Evolutionary conservation across 139 green algal species (phyloP), one percentile per base, ranked within the genome.

Genomic region (Chlorella sorokiniana): DNA sequence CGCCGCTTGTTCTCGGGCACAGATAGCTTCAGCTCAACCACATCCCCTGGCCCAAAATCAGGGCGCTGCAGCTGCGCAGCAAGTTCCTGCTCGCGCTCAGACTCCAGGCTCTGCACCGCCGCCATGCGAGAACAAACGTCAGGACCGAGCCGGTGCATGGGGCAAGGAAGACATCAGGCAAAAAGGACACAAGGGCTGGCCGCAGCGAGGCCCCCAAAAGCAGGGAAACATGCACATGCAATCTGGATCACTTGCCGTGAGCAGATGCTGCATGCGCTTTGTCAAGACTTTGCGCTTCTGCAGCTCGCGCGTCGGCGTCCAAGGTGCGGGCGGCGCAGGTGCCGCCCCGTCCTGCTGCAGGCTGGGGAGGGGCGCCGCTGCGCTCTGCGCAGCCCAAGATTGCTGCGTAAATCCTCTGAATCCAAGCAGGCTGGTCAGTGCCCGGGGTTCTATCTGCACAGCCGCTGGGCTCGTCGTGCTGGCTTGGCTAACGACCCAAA

Each of bases 1-100:
- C 88, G 81, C 27, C 89, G 70, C 85, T 87, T 86, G 73, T 93
- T 93, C 67, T 93, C 86, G 1, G 90, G 89, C 23, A 93, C 75
- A 11, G 81, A 81, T 83, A 89, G 84, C 78, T 77, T 88, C 51
- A 92, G 62, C 79, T 92, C 85, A 38, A 92, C 27, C 37, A 88
- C 52, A 51, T 90, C 87, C 1, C 89, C 89, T 4, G 89, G 64
- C 10, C 65, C 31, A 78, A 92, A 92, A 6, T 88, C 63, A 31
- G 89, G 89, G 27, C 84, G 71, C 23, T 61, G 67, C 51, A 59
- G 76, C 33, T 64, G 45, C 16, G 41, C 33, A 38, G 59, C 16
- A 1, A 65, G 37, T 5, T 78, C 77, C 20, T 41, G 72, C 38
- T 81, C 64, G 52, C 78, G 69, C 83, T 92, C 88, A 35, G 38